Conservation (phyloP, 208 protist genomes). For the Wallacemonas sp. region DNA sequence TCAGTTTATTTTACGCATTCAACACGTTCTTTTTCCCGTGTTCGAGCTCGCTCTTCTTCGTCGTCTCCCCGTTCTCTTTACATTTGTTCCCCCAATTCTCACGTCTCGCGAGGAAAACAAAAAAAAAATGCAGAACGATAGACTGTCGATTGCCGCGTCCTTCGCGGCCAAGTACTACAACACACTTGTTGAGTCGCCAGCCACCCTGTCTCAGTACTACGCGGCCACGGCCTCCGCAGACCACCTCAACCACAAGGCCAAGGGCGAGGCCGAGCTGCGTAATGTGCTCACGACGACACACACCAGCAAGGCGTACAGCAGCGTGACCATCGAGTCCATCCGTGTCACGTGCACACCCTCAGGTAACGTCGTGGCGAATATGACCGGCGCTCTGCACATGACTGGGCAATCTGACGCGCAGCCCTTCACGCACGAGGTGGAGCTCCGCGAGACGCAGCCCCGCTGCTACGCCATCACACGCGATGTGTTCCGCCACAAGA, state of each 20-base stretch:
- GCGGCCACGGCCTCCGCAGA: conserved; percentile 35
- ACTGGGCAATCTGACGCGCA: conserved; percentile 8
- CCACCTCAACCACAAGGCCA: conserved; percentile 41
- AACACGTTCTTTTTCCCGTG: too few relatives aligned
- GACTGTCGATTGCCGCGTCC: conserved; percentile 51
- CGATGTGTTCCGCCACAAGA: conserved; percentile 39
- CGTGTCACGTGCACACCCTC: conserved; percentile 21
- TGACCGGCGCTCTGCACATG: conserved; percentile 34
- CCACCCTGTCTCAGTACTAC: conserved; percentile 51
- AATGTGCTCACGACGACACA: conserved; percentile 30
- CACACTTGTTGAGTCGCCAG: conserved; percentile 46
- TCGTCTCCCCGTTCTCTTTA: too few relatives aligned
- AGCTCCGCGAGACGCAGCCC: conserved; percentile 48
- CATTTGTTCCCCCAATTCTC: too few relatives aligned
- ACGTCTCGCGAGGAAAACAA: too few relatives aligned
- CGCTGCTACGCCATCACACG: conserved; percentile 56
- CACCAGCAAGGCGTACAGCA: conserved; percentile 17
- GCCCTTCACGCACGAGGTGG: conserved; percentile 64
- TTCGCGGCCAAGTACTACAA: conserved; percentile 79
- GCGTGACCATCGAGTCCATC: conserved; percentile 33
- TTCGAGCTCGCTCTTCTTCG: too few relatives aligned
- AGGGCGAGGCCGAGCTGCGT: conserved; percentile 27
- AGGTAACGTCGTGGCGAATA: conserved; percentile 37
- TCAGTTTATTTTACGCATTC: too few relatives aligned
- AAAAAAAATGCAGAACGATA: conserved; percentile 17